phyloP scores from a whole-genome alignment of 352 stramenopile genomes.

The Pythium guiyangense region DNA sequence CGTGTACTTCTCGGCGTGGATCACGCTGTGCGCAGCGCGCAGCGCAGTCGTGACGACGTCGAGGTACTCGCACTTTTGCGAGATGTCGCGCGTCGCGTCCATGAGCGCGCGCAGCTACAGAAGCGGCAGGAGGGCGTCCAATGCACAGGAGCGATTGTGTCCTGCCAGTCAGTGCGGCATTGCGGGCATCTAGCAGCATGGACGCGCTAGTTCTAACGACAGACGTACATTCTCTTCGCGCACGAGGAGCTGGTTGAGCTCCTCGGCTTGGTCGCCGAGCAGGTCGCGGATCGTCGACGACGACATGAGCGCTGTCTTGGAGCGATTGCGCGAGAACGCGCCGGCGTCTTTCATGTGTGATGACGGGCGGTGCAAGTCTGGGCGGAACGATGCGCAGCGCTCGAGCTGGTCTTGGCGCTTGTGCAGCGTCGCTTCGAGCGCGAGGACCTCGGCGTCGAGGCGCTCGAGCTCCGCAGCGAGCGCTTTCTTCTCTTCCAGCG shows the following conservation, averaged over 20 bases:
- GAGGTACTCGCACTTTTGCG: constrained; percentile 41
- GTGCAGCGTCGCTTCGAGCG: constrained; percentile 36
- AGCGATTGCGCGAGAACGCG: constrained; percentile 29
- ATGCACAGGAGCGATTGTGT: not conserved
- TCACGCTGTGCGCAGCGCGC: constrained; percentile 40
- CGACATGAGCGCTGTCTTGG: constrained; percentile 35
- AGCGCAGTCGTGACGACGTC: constrained; percentile 51
- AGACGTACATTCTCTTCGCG: constrained; percentile 46
- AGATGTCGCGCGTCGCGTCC: constrained; percentile 57
- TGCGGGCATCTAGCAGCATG: not conserved
- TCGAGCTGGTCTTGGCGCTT: constrained; percentile 56
- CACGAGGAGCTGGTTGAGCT: constrained; percentile 40
- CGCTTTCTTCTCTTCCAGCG: constrained; percentile 27
- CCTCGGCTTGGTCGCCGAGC: constrained; percentile 43
- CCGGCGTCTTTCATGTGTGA: not conserved
- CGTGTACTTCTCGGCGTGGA: constrained; percentile 59
- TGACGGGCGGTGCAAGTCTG: constrained; percentile 15
- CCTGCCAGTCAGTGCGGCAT: not conserved
- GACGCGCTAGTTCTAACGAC: too few species aligned
- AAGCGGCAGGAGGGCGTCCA: too few species aligned
- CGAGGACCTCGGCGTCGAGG: constrained; percentile 31
- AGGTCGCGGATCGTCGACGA: constrained; percentile 47
- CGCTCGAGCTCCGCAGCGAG: constrained; percentile 27
- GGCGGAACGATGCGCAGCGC: constrained; percentile 28
- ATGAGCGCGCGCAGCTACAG: constrained; percentile 53